Conservation (phyloP, 148 eudicot species). For the Beta vulgaris region DNA sequence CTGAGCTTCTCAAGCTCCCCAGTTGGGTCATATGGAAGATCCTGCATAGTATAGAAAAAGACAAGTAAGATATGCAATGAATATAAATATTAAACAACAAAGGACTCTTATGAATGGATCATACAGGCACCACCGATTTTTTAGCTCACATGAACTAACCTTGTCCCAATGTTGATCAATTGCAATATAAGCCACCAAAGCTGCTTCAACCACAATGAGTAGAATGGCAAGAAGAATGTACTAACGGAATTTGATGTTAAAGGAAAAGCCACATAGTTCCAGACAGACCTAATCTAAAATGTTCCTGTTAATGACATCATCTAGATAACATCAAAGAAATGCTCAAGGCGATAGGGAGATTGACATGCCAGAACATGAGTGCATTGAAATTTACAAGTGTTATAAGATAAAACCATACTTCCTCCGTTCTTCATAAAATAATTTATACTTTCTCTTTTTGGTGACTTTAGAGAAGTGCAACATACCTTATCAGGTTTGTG, state of each 20-base stretch:
- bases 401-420: background rate
- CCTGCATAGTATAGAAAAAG: slow-evolving; percentile 39
- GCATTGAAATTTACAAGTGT: background rate
- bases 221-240: slow-evolving; percentile 46
- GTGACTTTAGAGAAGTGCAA: too few species aligned
- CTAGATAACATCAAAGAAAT: background rate
- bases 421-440: too few species aligned
- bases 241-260: slow-evolving; percentile 44
- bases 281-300: background rate
- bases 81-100: background rate
- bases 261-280: slow-evolving; percentile 23
- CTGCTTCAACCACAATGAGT: slow-evolving; percentile 55
- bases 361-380: background rate
- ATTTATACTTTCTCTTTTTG: too few species aligned
- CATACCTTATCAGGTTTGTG: too few species aligned
- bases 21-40: slow-evolving; percentile 74
- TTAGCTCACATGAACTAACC: slow-evolving; percentile 34
- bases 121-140: background rate
- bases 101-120: background rate
- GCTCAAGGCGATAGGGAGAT: background rate
- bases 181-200: slow-evolving; percentile 58
- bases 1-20: slow-evolving; percentile 61
- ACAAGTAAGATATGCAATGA: background rate
- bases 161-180: slow-evolving; percentile 67
- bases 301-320: background rate